phyloP scores from a whole-genome alignment of 2,329 filamentous ascomycete species.

The Fusarium beomiforme region DNA sequence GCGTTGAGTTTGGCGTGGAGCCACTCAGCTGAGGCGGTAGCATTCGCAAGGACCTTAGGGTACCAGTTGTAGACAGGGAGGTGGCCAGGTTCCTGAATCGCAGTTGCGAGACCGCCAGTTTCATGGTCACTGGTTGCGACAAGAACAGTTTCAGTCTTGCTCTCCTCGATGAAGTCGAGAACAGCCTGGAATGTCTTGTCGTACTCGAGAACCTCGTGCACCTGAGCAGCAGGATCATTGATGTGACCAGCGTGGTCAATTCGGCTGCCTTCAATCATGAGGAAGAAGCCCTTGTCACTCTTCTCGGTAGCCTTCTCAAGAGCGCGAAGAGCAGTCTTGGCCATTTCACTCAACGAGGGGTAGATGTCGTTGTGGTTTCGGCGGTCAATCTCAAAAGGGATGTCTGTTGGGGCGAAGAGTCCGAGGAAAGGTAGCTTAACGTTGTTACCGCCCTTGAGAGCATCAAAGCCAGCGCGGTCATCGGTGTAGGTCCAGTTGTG shows the following conservation, averaged over 20 bases:
- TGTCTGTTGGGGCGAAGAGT: constrained; percentile 82
- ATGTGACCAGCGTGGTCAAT: constrained; percentile 95
- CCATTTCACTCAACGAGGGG: constrained; percentile 92
- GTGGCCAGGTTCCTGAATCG: constrained; percentile 70
- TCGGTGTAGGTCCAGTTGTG: constrained; percentile 83
- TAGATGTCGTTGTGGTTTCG: constrained; percentile 81
- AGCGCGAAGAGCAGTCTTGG: constrained; percentile 80
- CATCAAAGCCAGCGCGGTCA: constrained; percentile 78
- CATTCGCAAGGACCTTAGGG: constrained; percentile 78
- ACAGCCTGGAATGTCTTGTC: constrained; percentile 87
- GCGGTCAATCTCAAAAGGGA: constrained; percentile 95
- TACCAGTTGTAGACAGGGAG: constrained; percentile 78
- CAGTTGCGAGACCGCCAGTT: constrained; percentile 87
- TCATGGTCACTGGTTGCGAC: constrained; percentile 96
- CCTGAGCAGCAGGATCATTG: constrained; percentile 85
- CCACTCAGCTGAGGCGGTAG: constrained; percentile 81
- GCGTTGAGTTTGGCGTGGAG: constrained; percentile 70
- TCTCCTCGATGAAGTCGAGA: constrained; percentile 82
- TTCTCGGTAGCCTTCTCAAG: constrained; percentile 83
- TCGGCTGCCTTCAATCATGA: constrained; percentile 97
- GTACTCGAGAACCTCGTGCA: constrained; percentile 94
- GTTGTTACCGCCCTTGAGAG: constrained; percentile 71
- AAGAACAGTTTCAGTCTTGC: constrained; percentile 78
- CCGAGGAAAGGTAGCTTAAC: constrained; percentile 85
- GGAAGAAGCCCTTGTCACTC: constrained; percentile 92